Percentiles rank a stretch among this genome's conserved stretches.
phyloP scores from a whole-genome alignment of 768 basidiomycete species.

The Sporobolomyces roseus region DNA sequence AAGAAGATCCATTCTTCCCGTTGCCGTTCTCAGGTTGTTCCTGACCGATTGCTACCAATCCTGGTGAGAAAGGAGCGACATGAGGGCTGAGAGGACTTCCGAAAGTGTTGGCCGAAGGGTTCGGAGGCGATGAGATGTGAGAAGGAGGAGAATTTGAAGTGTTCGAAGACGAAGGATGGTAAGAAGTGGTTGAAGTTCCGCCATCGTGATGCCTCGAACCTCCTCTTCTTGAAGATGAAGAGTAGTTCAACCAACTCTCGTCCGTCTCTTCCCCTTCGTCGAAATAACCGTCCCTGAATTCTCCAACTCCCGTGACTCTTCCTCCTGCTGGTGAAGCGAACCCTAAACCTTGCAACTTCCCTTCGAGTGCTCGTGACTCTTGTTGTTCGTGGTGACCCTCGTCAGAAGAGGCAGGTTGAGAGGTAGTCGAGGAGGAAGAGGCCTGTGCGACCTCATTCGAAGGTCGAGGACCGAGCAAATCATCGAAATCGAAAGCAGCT shows the following conservation, averaged over 20 bases:
- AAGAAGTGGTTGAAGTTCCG: not conserved
- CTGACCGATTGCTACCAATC: not conserved
- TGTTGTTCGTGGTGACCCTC: constrained; percentile 6
- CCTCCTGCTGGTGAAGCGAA: not conserved
- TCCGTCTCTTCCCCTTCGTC: constrained; percentile 10
- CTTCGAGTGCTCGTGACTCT: not conserved
- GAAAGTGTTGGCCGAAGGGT: not conserved
- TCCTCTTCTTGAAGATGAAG: constrained; percentile 6
- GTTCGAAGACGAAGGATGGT: not conserved
- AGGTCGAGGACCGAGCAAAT: constrained; percentile 22
- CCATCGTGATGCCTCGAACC: not conserved
- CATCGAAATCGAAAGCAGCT: constrained; percentile 29
- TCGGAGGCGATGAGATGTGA: not conserved
- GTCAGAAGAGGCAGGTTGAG: constrained; percentile 1
- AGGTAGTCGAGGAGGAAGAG: not conserved
- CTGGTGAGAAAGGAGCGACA: constrained; percentile 45
- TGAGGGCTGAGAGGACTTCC: constrained; percentile 43
- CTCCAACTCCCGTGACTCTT: not conserved
- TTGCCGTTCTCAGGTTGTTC: not conserved
- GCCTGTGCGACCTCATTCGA: not conserved
- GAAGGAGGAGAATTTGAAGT: constrained; percentile 10
- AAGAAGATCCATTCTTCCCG: no score
- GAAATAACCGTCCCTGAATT: not conserved
- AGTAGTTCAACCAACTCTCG: constrained; percentile 19
- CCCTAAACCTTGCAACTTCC: constrained; percentile 2